Evolutionary conservation across 176 grass and related monocot genomes (phyloP), one percentile per base, ranked within the genome.

Genomic region (Guadua angustifolia): DNA sequence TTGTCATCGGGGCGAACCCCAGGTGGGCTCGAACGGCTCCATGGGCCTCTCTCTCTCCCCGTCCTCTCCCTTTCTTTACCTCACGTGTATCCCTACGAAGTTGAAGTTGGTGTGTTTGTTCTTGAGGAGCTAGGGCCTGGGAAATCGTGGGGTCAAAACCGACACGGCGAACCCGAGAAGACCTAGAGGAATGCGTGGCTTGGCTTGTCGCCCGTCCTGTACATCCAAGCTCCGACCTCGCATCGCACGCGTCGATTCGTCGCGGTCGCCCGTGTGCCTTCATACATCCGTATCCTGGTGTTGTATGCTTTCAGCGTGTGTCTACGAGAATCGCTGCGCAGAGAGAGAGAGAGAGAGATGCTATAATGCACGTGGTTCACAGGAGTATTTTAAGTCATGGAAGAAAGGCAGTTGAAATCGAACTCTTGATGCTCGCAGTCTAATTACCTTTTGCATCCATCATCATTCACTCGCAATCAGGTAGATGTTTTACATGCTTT

Each of bases 141-240:
- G 71, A 36, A 65, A 82, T 9, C 45, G 88, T 78, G 78, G 78
- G 73, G 78, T 90, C 88, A 90, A 90, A 58, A 25, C 88, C 66
- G 66, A 32, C 83, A 86, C 21, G 40, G 16, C 22, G 78, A 72
- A 65, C 65, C 79, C 88, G 83, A 90, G 83, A 86, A 57, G 72
- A 38, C 88, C 73, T 89, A 25, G 83, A 86, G 82, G 64, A 56
- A 26, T 71, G 78, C 64, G 68, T 50, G 62, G 76, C 77, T 61
- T 26, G 83, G 71, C 14, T 32, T 38, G 49, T 85, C 69, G 47
- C 73, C 5, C 56, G 66, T 86, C 67, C 60, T 24, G 44, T 68
- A 46, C 79, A 36, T 78, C 71, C 82, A 75, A 69, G 39, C 81
- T 43, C 73, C 83, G 71, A 86, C 36, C 78, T 49, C 49, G 66